A percentile compares a stretch with the other conserved stretches of the same genome.
These are phyloP conservation scores for Yamadazyma kitorensis DNA, from an alignment of 805 yeast genomes.

Conservation along the genomic window DNA sequence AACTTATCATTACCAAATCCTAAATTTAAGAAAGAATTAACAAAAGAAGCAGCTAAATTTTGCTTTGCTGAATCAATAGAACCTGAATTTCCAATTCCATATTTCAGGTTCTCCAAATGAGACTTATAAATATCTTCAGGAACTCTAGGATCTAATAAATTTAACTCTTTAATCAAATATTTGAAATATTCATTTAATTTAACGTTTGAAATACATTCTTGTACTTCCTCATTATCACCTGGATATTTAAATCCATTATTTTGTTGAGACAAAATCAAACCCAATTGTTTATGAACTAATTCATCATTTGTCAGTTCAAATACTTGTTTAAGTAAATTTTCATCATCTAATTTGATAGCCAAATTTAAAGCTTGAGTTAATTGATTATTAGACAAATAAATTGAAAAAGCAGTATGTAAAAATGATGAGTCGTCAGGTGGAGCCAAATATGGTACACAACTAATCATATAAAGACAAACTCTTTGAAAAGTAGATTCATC, in stretches of 20 bases:
- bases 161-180: conserved; percentile 82
- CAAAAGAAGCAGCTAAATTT: conserved; percentile 92
- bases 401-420: conserved; percentile 82
- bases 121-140: conserved; percentile 95
- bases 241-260: conserved; percentile 69
- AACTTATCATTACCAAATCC: conserved; percentile 88
- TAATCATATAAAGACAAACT: conserved; percentile 90
- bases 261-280: conserved; percentile 83
- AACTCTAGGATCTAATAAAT: conserved; percentile 81
- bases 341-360: conserved; percentile 88
- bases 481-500: conserved; percentile 82
- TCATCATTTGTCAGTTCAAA: conserved; percentile 77
- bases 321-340: conserved; percentile 69
- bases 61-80: conserved; percentile 86
- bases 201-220: conserved; percentile 79
- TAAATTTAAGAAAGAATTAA: conserved; percentile 84
- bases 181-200: conserved; percentile 74
- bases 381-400: conserved; percentile 74
- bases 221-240: conserved; percentile 67
- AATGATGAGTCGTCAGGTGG: conserved; percentile 91
- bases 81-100: conserved; percentile 56
- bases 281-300: conserved; percentile 82
- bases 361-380: conserved; percentile 86
- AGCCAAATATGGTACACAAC: conserved; percentile 94
- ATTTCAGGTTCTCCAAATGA: conserved; percentile 72